Percentiles rank a stretch among this genome's conserved stretches.
Evolutionary conservation across 2,329 filamentous ascomycete species (phyloP).

Genomic region (Verticillium albo-atrum): DNA sequence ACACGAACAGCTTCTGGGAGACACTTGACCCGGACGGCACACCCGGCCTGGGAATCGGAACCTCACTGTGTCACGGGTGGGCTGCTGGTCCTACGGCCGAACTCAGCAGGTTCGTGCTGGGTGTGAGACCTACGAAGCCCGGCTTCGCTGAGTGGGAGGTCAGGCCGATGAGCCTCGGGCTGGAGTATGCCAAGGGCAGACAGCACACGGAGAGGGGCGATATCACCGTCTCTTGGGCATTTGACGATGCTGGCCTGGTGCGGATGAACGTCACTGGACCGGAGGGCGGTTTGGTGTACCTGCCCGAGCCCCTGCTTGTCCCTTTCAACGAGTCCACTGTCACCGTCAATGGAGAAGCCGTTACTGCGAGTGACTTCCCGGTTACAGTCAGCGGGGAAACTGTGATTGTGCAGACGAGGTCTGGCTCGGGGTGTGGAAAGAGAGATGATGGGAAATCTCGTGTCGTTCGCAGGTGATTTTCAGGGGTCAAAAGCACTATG

Average conservation of each 20-base stretch:
- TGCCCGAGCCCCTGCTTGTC: constrained; percentile 1
- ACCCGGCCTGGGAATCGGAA: constrained; percentile 19
- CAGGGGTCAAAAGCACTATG: too few species aligned
- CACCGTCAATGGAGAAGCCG: background rate
- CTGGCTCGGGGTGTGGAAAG: too few species aligned
- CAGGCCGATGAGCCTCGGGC: constrained; percentile 13
- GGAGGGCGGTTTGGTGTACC: background rate
- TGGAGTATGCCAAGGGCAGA: constrained; percentile 10
- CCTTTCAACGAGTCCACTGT: background rate
- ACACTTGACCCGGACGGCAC: constrained; percentile 16
- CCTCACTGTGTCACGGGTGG: constrained; percentile 29
- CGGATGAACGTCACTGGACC: constrained; percentile 6
- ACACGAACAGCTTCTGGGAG: constrained; percentile 25
- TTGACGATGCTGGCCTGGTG: constrained; percentile 2
- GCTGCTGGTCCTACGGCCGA: constrained; percentile 25
- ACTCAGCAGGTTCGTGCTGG: constrained; percentile 22
- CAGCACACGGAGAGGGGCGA: constrained; percentile 1
- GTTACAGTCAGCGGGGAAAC: background rate
- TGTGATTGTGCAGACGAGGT: background rate
- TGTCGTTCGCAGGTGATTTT: too few species aligned
- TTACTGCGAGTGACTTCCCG: background rate
- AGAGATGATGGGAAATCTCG: too few species aligned
- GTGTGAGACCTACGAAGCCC: constrained; percentile 13
- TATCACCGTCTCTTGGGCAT: constrained; percentile 2
- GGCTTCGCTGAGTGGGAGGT: constrained; percentile 16